Conservation (phyloP, 371 early-diverging fungal genomes). For the Haplosporangium sp. region DNA sequence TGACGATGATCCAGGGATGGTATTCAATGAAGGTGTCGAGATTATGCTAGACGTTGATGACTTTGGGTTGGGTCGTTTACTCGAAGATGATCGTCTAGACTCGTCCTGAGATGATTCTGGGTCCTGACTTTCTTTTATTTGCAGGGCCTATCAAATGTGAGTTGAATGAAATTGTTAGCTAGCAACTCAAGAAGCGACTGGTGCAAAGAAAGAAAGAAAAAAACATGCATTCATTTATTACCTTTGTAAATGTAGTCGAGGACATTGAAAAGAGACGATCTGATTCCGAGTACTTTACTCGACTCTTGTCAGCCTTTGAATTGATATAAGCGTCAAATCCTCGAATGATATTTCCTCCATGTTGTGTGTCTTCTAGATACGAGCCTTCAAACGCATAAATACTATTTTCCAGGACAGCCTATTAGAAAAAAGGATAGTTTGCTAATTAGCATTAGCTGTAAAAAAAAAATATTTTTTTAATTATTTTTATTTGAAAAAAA, state of each 20-base stretch:
- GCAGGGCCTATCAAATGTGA: conserved; percentile 58
- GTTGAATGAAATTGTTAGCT: neutral
- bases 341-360: conserved; percentile 83
- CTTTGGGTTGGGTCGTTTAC: conserved; percentile 43
- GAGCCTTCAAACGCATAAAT: conserved; percentile 86
- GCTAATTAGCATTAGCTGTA: neutral
- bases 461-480: neutral
- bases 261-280: conserved; percentile 75
- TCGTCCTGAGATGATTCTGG: conserved; percentile 72
- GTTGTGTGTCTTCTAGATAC: conserved; percentile 85
- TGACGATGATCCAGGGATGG: conserved; percentile 18
- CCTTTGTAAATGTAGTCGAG: conserved; percentile 76
- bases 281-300: conserved; percentile 69
- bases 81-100: conserved; percentile 30
- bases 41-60: conserved; percentile 27
- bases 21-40: conserved; percentile 13
- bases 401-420: conserved; percentile 73
- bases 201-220: neutral
- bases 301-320: conserved; percentile 65
- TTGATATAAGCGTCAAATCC: conserved; percentile 86
- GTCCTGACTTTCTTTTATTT: conserved; percentile 66
- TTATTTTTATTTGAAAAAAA: no score
- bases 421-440: neutral
- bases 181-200: neutral
- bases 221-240: conserved; percentile 11